Evolutionary conservation across 306 rosid species (phyloP).

Genomic region (Pueraria montana): DNA sequence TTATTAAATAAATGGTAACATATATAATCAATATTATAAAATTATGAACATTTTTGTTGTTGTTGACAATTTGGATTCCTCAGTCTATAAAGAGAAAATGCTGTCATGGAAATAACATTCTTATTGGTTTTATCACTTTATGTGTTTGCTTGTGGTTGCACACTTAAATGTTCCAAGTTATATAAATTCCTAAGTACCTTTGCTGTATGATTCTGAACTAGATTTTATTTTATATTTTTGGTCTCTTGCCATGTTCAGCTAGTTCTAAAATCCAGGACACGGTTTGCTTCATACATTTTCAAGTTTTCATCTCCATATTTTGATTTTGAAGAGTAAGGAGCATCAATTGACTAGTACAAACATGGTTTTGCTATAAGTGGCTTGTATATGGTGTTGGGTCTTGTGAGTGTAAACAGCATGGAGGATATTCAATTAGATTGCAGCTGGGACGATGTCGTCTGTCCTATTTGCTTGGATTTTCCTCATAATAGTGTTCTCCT

Average conservation of each 20-base stretch:
- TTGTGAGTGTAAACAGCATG: conserved; percentile 35
- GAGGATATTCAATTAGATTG: conserved; percentile 63
- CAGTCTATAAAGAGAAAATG: background rate
- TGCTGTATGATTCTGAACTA: background rate
- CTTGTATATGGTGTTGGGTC: conserved; percentile 21
- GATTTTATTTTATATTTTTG: background rate
- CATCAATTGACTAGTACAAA: conserved; percentile 8
- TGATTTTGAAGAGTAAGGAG: conserved; percentile 34
- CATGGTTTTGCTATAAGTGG: conserved; percentile 11
- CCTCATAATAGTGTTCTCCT: conserved; percentile 95
- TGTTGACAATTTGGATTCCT: conserved; percentile 1
- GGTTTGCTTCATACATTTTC: conserved; percentile 31
- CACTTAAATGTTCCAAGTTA: background rate
- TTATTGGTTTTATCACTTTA: conserved; percentile 13
- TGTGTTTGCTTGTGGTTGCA: conserved; percentile 22
- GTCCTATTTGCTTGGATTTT: conserved; percentile 95
- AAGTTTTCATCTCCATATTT: conserved; percentile 27
- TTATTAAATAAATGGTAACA: too few relatives aligned
- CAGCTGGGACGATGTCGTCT: conserved; percentile 77
- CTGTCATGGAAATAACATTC: background rate
- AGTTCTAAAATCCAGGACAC: conserved; percentile 19
- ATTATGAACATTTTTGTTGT: background rate
- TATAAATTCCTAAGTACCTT: conserved; percentile 8
- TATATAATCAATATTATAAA: too few relatives aligned
- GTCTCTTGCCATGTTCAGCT: conserved; percentile 14